Percentiles rank a stretch among this genome's conserved stretches.
Evolutionary conservation across 2,329 filamentous ascomycete species (phyloP).

Genomic region (Scolecobasidium constrictum): DNA sequence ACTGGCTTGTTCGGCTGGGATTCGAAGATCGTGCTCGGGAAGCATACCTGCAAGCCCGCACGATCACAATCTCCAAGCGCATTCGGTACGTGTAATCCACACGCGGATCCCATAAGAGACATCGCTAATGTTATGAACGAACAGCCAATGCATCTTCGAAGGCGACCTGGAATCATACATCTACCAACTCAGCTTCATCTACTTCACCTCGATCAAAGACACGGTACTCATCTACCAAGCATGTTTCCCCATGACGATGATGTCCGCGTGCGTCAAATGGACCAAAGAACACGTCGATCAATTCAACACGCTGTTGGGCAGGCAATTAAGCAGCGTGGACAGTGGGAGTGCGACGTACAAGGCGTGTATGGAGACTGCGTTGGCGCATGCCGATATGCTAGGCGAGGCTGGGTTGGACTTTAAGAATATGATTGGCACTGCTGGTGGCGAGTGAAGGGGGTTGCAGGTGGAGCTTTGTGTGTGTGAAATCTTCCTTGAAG

Average conservation of each 20-base stretch:
- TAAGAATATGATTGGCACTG: constrained; percentile 60
- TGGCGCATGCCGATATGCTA: constrained; percentile 68
- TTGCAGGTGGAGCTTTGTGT: too few relatives aligned
- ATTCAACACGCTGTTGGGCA: constrained; percentile 72
- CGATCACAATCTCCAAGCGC: constrained; percentile 67
- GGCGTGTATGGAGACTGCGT: constrained; percentile 72
- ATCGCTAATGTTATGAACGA: constrained; percentile 15
- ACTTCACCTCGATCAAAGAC: constrained; percentile 89
- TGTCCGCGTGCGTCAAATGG: constrained; percentile 95
- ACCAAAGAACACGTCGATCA: constrained; percentile 89
- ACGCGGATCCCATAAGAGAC: constrained; percentile 2
- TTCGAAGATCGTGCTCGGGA: constrained; percentile 85
- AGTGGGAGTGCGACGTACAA: constrained; percentile 65
- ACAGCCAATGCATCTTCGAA: constrained; percentile 86
- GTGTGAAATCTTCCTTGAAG: too few relatives aligned
- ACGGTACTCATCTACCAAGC: constrained; percentile 80
- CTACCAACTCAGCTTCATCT: constrained; percentile 89
- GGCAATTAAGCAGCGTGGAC: constrained; percentile 82
- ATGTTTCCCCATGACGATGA: constrained; percentile 68
- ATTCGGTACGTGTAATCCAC: constrained; percentile 49
- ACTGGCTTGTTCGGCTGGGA: constrained; percentile 75
- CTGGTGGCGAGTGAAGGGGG: constrained; percentile 1
- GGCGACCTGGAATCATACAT: constrained; percentile 89
- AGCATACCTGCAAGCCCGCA: constrained; percentile 71
- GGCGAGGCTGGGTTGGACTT: constrained; percentile 86